Evolutionary conservation across 2,329 filamentous ascomycete genomes (phyloP), one percentile per base, ranked within the genome.

Genomic region (Cryphonectria naterciae): DNA sequence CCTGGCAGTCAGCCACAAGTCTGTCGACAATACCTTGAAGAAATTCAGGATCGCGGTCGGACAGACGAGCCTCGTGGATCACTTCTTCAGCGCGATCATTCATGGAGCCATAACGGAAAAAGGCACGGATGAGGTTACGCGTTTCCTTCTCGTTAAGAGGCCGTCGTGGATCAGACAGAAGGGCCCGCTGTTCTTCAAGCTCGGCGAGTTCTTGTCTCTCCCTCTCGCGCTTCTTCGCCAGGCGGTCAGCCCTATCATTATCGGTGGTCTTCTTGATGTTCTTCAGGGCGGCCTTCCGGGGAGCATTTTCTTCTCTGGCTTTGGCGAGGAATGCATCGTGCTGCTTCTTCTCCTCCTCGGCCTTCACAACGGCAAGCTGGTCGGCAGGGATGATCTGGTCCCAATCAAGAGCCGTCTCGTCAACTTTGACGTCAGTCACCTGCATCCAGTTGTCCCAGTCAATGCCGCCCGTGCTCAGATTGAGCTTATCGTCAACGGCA

Each of bases 361-460:
- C 91, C 80, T 97, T 97, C 81, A 98, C 92, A 72, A 91, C 91
- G 22, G 95, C 95, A 25, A 99, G 87, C 77, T 97, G 91, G 10
- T 97, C 94, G 72, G 95, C 94, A 0, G 96, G 97, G 75, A 99
- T 98, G 76, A 99, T 99, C 75, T 98, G 93, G 77, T 99, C 96
- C 96, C 96, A 99, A 75, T 97, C 94, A 37, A 98, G 90, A 74
- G 85, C 83, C 65, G 89, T 84, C 66, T 90, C 87, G 71, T 98
- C 93, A 35, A 98, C 93, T 82, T 98, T 98, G 81, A 98, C 95
- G 80, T 99, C 96, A 1, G 96, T 98, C 77, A 97, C 97, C 78
- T 98, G 94, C 83, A 99, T 91, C 81, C 98, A 99, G 73, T 97
- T 97, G 79, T 98, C 95, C 83, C 96, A 90, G 75, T 90, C 88